Evolutionary conservation across 192 early-diverging fungal genomes (phyloP).

Genomic region (Podila horticola): DNA sequence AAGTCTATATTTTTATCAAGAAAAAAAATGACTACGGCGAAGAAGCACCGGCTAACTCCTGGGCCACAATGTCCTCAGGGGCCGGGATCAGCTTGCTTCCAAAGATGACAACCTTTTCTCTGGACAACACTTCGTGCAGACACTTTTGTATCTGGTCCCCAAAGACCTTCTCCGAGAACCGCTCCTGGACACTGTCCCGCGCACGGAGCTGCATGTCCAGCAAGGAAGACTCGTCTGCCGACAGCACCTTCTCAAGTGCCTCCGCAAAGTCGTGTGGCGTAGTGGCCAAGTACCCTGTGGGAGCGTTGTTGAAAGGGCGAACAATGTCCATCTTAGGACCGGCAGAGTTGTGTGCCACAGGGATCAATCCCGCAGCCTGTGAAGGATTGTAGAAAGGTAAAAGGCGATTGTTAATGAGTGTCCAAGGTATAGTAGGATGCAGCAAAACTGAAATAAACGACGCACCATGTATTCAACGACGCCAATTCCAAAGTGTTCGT

Average conservation of each 20-base stretch:
- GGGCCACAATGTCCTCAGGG: slow-evolving; percentile 6
- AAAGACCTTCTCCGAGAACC: slow-evolving; percentile 77
- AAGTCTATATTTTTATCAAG: no score
- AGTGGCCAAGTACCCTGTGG: slow-evolving; percentile 71
- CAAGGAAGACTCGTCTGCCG: slow-evolving; percentile 53
- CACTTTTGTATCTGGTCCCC: slow-evolving; percentile 21
- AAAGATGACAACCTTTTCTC: slow-evolving; percentile 36
- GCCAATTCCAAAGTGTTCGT: slow-evolving; percentile 99
- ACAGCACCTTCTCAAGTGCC: slow-evolving; percentile 57
- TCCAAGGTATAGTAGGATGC: not conserved
- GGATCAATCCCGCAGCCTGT: slow-evolving; percentile 84
- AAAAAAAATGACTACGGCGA: no score
- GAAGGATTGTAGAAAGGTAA: not conserved
- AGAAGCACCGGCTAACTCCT: not conserved
- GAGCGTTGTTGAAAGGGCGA: slow-evolving; percentile 52
- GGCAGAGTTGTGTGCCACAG: slow-evolving; percentile 85
- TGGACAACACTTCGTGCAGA: slow-evolving; percentile 22
- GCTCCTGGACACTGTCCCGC: slow-evolving; percentile 65
- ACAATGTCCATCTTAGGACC: slow-evolving; percentile 92
- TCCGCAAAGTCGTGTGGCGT: slow-evolving; percentile 74
- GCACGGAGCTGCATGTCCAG: slow-evolving; percentile 68
- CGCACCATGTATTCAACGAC: slow-evolving; percentile 97
- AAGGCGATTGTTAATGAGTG: slow-evolving; percentile 1
- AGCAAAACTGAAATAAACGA: not conserved
- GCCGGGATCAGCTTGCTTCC: slow-evolving; percentile 24